Conservation (phyloP, 768 basidiomycete species). For the Trametes sanguinea region DNA sequence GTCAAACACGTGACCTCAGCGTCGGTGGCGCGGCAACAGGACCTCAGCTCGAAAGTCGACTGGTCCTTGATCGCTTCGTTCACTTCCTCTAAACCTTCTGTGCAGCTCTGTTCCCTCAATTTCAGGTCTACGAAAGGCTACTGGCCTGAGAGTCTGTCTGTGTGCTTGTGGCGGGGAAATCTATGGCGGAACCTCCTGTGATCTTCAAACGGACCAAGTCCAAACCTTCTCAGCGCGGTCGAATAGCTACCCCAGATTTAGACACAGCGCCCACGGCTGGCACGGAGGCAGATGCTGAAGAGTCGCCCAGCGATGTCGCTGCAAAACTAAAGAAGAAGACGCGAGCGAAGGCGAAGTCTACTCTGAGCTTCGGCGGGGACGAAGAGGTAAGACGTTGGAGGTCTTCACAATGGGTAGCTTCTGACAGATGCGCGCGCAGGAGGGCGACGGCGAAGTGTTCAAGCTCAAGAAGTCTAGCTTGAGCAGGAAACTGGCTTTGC, state of each 20-base stretch:
- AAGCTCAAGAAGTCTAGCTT: conserved; percentile 80
- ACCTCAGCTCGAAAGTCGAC: too few species aligned
- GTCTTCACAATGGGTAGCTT: conserved; percentile 15
- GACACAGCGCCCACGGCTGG: conserved; percentile 17
- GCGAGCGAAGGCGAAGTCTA: conserved; percentile 63
- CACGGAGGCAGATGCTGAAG: conserved; percentile 38
- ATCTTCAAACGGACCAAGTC: conserved; percentile 47
- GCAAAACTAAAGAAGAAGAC: conserved; percentile 71
- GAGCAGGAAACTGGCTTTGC: conserved; percentile 63
- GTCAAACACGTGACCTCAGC: conserved; percentile 15
- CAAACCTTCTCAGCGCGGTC: conserved; percentile 41
- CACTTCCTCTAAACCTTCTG: too few species aligned
- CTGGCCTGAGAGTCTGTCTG: too few species aligned
- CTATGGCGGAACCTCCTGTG: conserved; percentile 37
- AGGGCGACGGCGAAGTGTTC: conserved; percentile 64
- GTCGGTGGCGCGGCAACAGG: conserved; percentile 1
- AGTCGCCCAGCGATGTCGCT: conserved; percentile 62
- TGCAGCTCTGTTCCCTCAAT: too few species aligned
- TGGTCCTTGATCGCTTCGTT: too few species aligned
- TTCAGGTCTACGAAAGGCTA: too few species aligned
- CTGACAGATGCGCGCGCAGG: conserved; percentile 43
- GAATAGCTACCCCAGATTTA: conserved; percentile 38
- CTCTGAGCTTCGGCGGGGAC: conserved; percentile 75
- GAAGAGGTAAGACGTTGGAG: conserved; percentile 52
- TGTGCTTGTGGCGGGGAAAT: too few species aligned